Evolutionary conservation across 495 filamentous ascomycete species (phyloP), one percentile per base, ranked within the genome.

Genomic region (Aspergillus ostianus): DNA sequence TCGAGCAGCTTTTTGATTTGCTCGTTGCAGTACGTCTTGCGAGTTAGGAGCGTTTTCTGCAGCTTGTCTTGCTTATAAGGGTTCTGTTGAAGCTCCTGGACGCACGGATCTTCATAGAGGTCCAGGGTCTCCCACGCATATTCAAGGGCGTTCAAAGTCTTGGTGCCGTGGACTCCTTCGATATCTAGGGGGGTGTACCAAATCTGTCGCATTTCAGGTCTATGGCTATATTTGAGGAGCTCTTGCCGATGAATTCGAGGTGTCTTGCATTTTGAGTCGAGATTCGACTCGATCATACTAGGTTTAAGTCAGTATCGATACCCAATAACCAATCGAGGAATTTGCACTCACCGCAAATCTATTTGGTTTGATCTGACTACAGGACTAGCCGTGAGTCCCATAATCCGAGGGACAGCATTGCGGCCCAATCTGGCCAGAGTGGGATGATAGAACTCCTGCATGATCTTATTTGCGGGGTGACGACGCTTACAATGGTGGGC

Each of bases 331-430:
- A 15, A 45, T 17, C 3, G 15, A 0, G 44, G 19, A 4, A 23
- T 26, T 12, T 19, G 2, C 19, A 67, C 69, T 46, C 21, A 76
- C 73, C 58, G 32, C 23, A 58, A 80, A 76, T 70, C 78, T 6
- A 64, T 44, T 2, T 17, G 26, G 1, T 48, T 69, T 0, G 69
- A 73, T 29, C 69, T 81, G 57, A 90, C 83, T 10, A 93, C 78
- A 0, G 93, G 93, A 64, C 90, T 95, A 0, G 93, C 93, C 19
- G 90, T 92, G 3, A 98, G 80, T 6, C 93, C 93, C 9, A 97
- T 75, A 54, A 97, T 92, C 13, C 77, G 74, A 0, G 94, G 93
- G 9, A 90, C 75, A 17, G 68, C 58, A 29, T 73, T 58, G 2
- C 76, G 67, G 2, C 67, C 69, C 23, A 54, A 53, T 17, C 67